Evolutionary conservation across 352 stramenopile genomes (phyloP).

Genomic region (Phytophthora nicotianae): DNA sequence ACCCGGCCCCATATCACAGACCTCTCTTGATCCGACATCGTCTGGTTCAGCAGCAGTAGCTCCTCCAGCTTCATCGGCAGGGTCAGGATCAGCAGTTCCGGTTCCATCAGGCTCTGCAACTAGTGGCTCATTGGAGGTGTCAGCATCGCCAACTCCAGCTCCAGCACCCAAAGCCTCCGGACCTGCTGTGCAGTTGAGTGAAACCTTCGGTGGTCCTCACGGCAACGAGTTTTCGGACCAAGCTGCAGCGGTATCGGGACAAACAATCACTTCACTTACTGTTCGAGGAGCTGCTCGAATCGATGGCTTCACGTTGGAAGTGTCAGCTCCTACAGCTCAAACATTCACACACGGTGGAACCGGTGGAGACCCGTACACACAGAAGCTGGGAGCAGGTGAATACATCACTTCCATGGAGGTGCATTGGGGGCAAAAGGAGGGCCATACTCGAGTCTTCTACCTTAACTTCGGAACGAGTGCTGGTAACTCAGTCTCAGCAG

Average conservation of each 20-base stretch:
- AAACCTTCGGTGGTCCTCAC: slow-evolving; percentile 25
- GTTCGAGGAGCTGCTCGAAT: slow-evolving; percentile 17
- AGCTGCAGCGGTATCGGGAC: slow-evolving; percentile 13
- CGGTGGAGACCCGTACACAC: slow-evolving; percentile 23
- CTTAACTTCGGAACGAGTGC: slow-evolving; percentile 20
- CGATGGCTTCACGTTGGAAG: slow-evolving; percentile 20
- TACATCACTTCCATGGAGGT: slow-evolving; percentile 30
- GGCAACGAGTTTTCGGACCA: slow-evolving; percentile 28
- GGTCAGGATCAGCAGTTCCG: not conserved
- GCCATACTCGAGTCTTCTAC: slow-evolving; percentile 28
- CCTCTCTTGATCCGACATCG: too few relatives aligned
- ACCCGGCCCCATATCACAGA: too few relatives aligned
- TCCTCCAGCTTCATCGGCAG: not conserved
- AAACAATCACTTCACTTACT: slow-evolving; percentile 25
- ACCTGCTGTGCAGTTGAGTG: slow-evolving; percentile 14
- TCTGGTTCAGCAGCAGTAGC: too few relatives aligned
- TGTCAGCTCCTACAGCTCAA: slow-evolving; percentile 15
- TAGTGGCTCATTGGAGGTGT: not conserved
- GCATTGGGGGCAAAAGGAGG: slow-evolving; percentile 28
- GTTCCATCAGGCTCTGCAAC: not conserved
- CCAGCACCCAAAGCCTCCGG: not conserved
- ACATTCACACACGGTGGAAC: slow-evolving; percentile 27
- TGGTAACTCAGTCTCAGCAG: slow-evolving; percentile 20
- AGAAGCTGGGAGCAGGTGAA: slow-evolving; percentile 13
- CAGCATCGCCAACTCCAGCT: not conserved